Evolutionary conservation across 2,329 filamentous ascomycete genomes (phyloP).

Genomic region (Domatiomyces catenatus): DNA sequence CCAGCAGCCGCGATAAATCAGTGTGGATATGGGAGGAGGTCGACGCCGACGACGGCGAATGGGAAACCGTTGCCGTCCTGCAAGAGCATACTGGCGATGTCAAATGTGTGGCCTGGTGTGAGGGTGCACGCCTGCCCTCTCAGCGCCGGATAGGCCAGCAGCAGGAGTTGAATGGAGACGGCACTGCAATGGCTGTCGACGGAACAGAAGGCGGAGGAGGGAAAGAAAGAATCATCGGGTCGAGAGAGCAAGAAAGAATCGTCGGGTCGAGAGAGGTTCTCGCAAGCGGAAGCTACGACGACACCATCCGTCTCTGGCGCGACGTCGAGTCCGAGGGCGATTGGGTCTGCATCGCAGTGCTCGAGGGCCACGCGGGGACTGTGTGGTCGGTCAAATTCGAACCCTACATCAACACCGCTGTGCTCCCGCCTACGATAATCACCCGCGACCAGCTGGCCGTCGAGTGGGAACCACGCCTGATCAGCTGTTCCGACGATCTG

Average conservation of each 20-base stretch:
- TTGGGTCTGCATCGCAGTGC: constrained; percentile 74
- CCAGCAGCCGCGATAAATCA: constrained; percentile 79
- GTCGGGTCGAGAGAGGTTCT: constrained; percentile 44
- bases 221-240: constrained; percentile 10
- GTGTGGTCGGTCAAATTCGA: constrained; percentile 76
- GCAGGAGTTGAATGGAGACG: constrained; percentile 27
- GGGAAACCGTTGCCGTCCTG: constrained; percentile 88
- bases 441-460: constrained; percentile 19
- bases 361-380: constrained; percentile 68
- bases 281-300: constrained; percentile 85
- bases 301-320: constrained; percentile 74
- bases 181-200: neutral
- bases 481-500: constrained; percentile 74
- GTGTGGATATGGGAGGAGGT: constrained; percentile 99
- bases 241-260: constrained; percentile 29
- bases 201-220: constrained; percentile 1
- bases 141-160: neutral
- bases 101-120: constrained; percentile 87
- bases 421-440: constrained; percentile 2
- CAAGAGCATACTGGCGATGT: constrained; percentile 93
- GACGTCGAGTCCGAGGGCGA: constrained; percentile 62
- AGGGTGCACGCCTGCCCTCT: constrained; percentile 29
- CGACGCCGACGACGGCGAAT: constrained; percentile 69
- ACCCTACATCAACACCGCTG: constrained; percentile 9
- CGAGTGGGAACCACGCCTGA: constrained; percentile 38